phyloP scores from a whole-genome alignment of 495 filamentous ascomycete species.

The Jackrogersella multiformis region DNA sequence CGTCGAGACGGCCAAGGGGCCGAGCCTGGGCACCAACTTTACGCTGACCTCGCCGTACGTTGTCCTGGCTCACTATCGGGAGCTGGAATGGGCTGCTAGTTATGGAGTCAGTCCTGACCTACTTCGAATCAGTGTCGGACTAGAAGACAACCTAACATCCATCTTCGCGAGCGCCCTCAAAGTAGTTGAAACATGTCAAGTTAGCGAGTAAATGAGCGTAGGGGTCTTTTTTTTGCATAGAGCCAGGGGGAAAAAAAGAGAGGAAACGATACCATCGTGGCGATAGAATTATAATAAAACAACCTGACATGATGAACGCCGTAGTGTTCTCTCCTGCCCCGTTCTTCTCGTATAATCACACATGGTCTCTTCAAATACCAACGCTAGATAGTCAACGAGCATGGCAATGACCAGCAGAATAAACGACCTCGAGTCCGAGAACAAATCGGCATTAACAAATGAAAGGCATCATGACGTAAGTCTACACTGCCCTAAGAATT shows the following conservation, averaged over 20 bases:
- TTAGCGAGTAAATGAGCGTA: constrained; percentile 8
- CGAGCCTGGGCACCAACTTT: constrained; percentile 96
- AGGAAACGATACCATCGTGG: background rate
- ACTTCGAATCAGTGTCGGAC: constrained; percentile 86
- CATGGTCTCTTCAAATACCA: too few species aligned
- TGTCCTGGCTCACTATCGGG: constrained; percentile 88
- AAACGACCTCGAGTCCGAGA: background rate
- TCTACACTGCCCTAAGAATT: background rate
- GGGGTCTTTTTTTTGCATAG: background rate
- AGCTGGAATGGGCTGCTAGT: constrained; percentile 86
- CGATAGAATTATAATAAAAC: background rate
- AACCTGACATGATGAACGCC: background rate
- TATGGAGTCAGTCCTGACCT: constrained; percentile 82
- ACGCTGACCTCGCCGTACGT: constrained; percentile 90
- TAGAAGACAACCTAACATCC: constrained; percentile 74
- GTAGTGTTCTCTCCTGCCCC: too few species aligned
- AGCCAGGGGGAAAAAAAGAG: background rate
- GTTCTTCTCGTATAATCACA: too few species aligned
- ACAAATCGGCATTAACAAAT: constrained; percentile 5
- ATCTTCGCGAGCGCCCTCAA: constrained; percentile 61
- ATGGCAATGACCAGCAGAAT: background rate
- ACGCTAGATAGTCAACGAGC: background rate
- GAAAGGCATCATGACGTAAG: constrained; percentile 6
- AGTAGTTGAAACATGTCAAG: constrained; percentile 49
- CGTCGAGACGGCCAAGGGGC: constrained; percentile 89